Percentiles rank a stretch among this genome's conserved stretches.
Conservation (phyloP, 75 land plant genomes). For the Cupressus sempervirens region DNA sequence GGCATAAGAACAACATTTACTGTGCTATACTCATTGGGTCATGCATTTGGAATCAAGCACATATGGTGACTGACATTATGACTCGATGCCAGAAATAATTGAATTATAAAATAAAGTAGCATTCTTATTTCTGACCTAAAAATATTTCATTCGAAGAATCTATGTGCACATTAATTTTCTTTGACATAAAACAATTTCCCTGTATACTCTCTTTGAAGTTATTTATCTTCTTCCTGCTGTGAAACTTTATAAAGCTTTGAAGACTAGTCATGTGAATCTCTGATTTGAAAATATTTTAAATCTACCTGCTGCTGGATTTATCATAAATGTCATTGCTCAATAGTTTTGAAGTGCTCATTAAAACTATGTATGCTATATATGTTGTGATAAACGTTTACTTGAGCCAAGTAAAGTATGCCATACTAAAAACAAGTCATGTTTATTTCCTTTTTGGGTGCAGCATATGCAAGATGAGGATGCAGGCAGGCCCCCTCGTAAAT, state of each 20-base stretch:
- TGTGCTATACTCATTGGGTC: neutral
- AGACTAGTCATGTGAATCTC: neutral
- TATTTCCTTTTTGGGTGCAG: constrained; percentile 31
- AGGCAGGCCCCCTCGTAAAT: constrained; percentile 54
- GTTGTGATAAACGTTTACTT: neutral
- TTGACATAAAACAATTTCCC: neutral
- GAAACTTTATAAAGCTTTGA: neutral
- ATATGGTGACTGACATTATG: neutral
- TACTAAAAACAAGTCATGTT: neutral
- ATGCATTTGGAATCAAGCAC: neutral
- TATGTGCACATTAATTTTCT: neutral
- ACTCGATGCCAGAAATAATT: neutral
- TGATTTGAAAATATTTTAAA: neutral
- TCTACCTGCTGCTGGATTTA: neutral
- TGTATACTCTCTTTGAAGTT: neutral
- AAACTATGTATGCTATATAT: neutral
- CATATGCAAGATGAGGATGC: constrained; percentile 70
- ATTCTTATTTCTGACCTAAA: neutral
- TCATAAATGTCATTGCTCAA: neutral
- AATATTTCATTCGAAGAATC: neutral
- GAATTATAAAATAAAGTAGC: neutral
- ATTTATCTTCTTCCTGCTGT: neutral
- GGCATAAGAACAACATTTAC: neutral
- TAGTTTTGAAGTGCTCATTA: neutral
- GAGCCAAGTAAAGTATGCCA: neutral